These are phyloP conservation scores for Mitragyna speciosa DNA, from an alignment of 257 asterid genomes.

Conservation along the genomic window DNA sequence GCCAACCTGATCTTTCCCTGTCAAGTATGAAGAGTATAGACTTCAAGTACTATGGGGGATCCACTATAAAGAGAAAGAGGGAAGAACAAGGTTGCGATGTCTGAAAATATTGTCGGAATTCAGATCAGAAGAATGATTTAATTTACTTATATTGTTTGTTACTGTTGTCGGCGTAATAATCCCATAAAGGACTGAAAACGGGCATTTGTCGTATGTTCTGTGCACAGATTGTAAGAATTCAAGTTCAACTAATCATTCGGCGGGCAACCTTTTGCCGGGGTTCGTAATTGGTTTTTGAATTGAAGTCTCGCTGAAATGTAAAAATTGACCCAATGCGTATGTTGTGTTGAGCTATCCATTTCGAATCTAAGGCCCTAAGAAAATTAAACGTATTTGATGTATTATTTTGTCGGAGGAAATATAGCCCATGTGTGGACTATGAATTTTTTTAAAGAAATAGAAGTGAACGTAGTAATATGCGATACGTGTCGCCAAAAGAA, in stretches of 20 bases:
- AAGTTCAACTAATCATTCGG: neutral
- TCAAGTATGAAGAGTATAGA: neutral
- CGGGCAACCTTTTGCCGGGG: neutral
- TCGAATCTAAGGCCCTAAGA: too few species aligned
- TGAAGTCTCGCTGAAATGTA: too few species aligned
- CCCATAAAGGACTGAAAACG: neutral
- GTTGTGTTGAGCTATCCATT: too few species aligned
- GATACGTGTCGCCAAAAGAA: too few species aligned
- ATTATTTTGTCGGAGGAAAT: too few species aligned
- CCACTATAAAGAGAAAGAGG: slow-evolving; percentile 49
- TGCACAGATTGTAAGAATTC: neutral
- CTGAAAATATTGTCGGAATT: neutral
- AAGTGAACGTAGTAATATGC: too few species aligned
- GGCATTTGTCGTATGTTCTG: neutral
- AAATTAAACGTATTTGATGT: too few species aligned
- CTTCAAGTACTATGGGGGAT: slow-evolving; percentile 2
- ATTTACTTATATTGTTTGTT: neutral
- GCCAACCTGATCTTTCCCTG: slow-evolving; percentile 14
- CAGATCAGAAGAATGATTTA: neutral
- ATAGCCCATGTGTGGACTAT: too few species aligned
- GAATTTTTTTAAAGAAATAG: too few species aligned
- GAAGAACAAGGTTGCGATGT: slow-evolving; percentile 16
- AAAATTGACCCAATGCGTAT: too few species aligned
- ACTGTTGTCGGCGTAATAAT: neutral
- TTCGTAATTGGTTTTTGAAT: too few species aligned